Evolutionary conservation across 768 basidiomycete genomes (phyloP).

Genomic region (Podaxis sp.): DNA sequence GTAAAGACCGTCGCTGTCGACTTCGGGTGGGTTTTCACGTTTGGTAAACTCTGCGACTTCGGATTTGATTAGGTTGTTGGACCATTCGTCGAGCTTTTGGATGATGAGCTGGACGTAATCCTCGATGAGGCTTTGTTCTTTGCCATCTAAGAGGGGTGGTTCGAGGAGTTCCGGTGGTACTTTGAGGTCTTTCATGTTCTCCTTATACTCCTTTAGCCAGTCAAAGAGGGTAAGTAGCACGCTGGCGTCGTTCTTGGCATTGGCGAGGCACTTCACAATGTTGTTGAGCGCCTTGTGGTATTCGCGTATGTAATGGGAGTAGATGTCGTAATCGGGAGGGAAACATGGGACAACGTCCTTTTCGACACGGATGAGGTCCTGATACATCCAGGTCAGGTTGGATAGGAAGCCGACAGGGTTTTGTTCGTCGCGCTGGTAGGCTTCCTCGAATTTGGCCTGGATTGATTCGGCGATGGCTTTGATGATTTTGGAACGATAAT

Average conservation of each 20-base stretch:
- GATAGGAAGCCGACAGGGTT: conserved; percentile 76
- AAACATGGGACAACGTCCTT: conserved; percentile 89
- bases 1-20: conserved; percentile 86
- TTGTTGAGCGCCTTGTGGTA: conserved; percentile 87
- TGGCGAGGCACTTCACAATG: conserved; percentile 68
- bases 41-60: conserved; percentile 84
- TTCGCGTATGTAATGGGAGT: conserved; percentile 77
- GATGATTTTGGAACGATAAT: conserved; percentile 88
- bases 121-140: conserved; percentile 91
- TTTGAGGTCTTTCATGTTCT: conserved; percentile 91
- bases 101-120: conserved; percentile 94
- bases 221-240: conserved; percentile 82
- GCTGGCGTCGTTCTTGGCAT: conserved; percentile 83
- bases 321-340: conserved; percentile 89
- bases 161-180: conserved; percentile 79
- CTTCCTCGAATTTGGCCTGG: conserved; percentile 64
- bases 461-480: conserved; percentile 81
- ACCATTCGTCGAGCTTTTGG: conserved; percentile 97
- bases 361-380: conserved; percentile 93
- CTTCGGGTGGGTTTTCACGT: conserved; percentile 83
- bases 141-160: conserved; percentile 92
- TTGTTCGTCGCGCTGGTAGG: conserved; percentile 59
- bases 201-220: conserved; percentile 96
- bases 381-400: conserved; percentile 85
- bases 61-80: conserved; percentile 87